A percentile compares a stretch with the other conserved stretches of the same genome.
Evolutionary conservation across 257 asterid species (phyloP).

Genomic region (Capsicum pubescens): DNA sequence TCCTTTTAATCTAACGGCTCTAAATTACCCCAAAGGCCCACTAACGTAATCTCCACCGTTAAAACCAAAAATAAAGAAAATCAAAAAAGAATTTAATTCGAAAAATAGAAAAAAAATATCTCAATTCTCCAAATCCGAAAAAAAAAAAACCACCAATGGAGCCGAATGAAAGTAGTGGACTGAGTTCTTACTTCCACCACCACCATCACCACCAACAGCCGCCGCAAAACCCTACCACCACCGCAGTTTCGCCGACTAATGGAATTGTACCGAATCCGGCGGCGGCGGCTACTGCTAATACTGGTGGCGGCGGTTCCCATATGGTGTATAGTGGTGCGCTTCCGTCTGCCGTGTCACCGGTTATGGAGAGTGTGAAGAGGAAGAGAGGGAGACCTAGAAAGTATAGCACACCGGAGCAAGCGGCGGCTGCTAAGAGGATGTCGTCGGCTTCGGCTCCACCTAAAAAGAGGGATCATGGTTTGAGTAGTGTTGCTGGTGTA

Average conservation of each 20-base stretch:
- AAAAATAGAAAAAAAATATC: slow-evolving; percentile 35
- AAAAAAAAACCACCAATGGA: slow-evolving; percentile 38
- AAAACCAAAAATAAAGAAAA: not conserved
- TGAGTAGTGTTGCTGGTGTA: slow-evolving; percentile 32
- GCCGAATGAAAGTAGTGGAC: slow-evolving; percentile 59
- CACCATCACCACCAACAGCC: slow-evolving; percentile 37
- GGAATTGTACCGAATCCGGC: slow-evolving; percentile 32
- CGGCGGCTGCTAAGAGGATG: slow-evolving; percentile 57
- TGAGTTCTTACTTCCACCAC: slow-evolving; percentile 55
- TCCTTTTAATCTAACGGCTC: slow-evolving; percentile 15
- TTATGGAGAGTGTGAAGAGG: slow-evolving; percentile 46
- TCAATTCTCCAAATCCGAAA: slow-evolving; percentile 40
- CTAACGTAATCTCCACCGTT: not conserved
- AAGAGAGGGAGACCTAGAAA: slow-evolving; percentile 61
- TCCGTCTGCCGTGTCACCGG: slow-evolving; percentile 45
- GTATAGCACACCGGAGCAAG: slow-evolving; percentile 55
- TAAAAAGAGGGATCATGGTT: slow-evolving; percentile 43
- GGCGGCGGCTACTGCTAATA: not conserved
- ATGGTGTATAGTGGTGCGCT: slow-evolving; percentile 48
- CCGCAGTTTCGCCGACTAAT: slow-evolving; percentile 40
- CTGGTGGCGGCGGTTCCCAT: slow-evolving; percentile 28
- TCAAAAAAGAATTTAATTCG: not conserved
- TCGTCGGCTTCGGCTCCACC: slow-evolving; percentile 45
- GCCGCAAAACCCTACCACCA: slow-evolving; percentile 28
- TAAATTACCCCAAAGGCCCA: not conserved